Evolutionary conservation across 352 stramenopile genomes (phyloP).

Genomic region (Phytophthora fragariae): DNA sequence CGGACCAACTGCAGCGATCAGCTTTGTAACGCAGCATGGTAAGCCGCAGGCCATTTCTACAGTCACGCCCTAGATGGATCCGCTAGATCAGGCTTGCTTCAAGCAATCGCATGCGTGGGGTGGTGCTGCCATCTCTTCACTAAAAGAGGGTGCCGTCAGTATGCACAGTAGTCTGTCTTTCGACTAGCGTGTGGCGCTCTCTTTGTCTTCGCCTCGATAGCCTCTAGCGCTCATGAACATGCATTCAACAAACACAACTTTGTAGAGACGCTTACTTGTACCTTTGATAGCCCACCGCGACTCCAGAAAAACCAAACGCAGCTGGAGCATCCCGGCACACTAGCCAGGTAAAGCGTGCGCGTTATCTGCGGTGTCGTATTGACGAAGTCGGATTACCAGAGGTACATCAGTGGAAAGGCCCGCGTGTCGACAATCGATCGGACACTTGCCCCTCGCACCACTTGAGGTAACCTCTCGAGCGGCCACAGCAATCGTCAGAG

Average conservation of each 20-base stretch:
- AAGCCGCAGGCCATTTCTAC: slow-evolving; percentile 22
- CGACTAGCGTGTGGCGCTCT: too few species aligned
- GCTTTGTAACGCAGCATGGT: slow-evolving; percentile 14
- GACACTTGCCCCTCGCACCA: slow-evolving; percentile 5
- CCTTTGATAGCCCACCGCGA: background rate
- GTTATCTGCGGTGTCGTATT: background rate
- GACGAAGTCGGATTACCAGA: slow-evolving; percentile 19
- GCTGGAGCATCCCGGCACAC: background rate
- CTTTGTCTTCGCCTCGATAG: background rate
- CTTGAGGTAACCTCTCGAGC: slow-evolving; percentile 1
- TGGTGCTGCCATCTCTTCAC: background rate
- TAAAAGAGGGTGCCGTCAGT: too few species aligned
- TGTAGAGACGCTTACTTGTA: background rate
- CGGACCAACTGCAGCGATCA: slow-evolving; percentile 1
- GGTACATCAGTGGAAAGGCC: slow-evolving; percentile 17
- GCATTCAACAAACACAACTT: slow-evolving; percentile 1
- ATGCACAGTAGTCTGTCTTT: too few species aligned
- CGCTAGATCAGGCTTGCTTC: background rate
- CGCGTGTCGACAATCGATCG: slow-evolving; percentile 8
- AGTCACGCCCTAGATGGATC: slow-evolving; percentile 20
- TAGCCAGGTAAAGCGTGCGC: background rate
- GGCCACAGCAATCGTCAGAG: background rate
- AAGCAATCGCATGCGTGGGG: background rate
- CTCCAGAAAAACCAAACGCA: background rate
- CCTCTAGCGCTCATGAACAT: background rate